Evolutionary conservation across 306 rosid genomes (phyloP), one percentile per base, ranked within the genome.

Genomic region (Malus fusca): DNA sequence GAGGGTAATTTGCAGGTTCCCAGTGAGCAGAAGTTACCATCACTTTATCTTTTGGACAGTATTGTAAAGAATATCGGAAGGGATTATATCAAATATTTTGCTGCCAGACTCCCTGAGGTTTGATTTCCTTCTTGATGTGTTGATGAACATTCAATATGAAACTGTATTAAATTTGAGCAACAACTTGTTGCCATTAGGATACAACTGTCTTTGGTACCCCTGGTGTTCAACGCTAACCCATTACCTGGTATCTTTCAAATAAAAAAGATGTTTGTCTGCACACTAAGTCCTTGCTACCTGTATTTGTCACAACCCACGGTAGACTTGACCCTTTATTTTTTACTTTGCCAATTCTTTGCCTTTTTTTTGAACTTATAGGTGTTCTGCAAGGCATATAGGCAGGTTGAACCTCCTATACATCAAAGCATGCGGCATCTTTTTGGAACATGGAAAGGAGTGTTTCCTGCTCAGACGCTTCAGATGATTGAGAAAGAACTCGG

Each of bases 361-460:
- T 53, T 84, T 58, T 58, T 83, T 63, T 65, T 73, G 77, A 75
- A 69, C 79, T 79, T 82, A 79, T 69, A 93, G 98, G 98, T 93
- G 69, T 93, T 93, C 85, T 85, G 91, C 92, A 91, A 91, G 87
- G 92, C 96, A 73, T 93, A 91, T 85, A 82, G 85, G 78, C 92
- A 85, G 83, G 98, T 91, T 56, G 97, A 89, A 52, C 82, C 93
- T 76, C 12, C 92, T 69, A 82, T 91, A 71, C 96, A 85, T 83
- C 15, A 77, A 68, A 93, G 96, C 69, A 88, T 93, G 98, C 84
- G 90, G 37, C 98, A 93, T 87, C 96, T 93, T 76, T 93, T 93
- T 87, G 98, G 98, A 79, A 93, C 98, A 43, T 93, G 98, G 98
- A 91, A 82, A 81, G 97, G 96, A 66, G 96, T 91, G 71, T 91